Conservation (phyloP, 2,329 filamentous ascomycete species). For the Curvularia hawaiiensis region DNA sequence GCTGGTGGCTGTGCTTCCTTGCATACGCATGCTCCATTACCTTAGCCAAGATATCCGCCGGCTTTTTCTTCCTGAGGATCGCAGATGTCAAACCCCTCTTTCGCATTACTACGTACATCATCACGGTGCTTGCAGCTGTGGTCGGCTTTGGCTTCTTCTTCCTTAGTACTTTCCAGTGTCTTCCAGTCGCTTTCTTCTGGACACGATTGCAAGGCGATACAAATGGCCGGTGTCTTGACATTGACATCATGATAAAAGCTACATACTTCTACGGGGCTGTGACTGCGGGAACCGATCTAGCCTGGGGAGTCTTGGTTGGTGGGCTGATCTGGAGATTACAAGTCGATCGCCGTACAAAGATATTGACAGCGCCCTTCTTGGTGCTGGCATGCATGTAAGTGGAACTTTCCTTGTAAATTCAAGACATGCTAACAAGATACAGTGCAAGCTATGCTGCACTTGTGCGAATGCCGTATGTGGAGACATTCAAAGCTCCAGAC, state of each 20-base stretch:
- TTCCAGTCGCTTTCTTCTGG: constrained; percentile 57
- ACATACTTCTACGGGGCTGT: constrained; percentile 45
- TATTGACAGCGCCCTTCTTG: constrained; percentile 16
- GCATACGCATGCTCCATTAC: constrained; percentile 18
- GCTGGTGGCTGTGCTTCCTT: constrained; percentile 23
- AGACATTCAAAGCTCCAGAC: constrained; percentile 21
- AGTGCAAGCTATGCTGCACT: constrained; percentile 23
- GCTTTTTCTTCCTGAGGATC: constrained; percentile 57
- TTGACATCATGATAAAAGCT: constrained; percentile 55
- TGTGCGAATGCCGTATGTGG: constrained; percentile 22
- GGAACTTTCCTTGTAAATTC: too few species aligned
- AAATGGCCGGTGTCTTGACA: constrained; percentile 48
- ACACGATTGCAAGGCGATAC: constrained; percentile 16
- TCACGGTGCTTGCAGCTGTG: constrained; percentile 49
- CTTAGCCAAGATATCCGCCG: constrained; percentile 52
- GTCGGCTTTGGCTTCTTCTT: constrained; percentile 55
- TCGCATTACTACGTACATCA: constrained; percentile 49
- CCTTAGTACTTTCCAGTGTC: constrained; percentile 56
- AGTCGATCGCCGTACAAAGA: constrained; percentile 48
- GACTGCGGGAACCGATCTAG: constrained; percentile 19
- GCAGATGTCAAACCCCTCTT: constrained; percentile 50
- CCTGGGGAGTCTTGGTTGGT: constrained; percentile 31
- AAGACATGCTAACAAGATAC: neutral
- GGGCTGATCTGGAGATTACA: constrained; percentile 59
- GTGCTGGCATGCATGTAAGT: constrained; percentile 20